Evolutionary conservation across 2,329 filamentous ascomycete genomes (phyloP).

Genomic region (Scedosporium apiospermum): DNA sequence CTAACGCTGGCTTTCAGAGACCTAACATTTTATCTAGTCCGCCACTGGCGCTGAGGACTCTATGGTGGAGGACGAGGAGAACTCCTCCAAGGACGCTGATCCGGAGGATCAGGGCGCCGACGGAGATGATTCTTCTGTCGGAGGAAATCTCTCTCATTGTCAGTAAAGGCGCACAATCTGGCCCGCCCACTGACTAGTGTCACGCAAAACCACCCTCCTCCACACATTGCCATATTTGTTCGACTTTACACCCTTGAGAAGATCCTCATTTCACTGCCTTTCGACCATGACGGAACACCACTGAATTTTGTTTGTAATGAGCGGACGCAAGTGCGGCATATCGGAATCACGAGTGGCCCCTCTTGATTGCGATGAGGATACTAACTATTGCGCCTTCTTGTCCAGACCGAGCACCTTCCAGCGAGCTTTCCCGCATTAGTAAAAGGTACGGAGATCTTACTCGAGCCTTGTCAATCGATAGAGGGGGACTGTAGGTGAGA

Average conservation of each 20-base stretch:
- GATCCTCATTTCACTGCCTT: not conserved
- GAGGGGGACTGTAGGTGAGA: not conserved
- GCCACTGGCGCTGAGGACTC: too few relatives aligned
- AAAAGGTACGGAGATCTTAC: not conserved
- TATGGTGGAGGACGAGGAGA: too few relatives aligned
- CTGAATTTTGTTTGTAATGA: not conserved
- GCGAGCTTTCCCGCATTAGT: not conserved
- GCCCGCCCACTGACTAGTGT: not conserved
- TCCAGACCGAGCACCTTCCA: not conserved
- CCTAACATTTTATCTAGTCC: not conserved
- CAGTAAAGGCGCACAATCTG: not conserved
- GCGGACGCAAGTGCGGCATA: not conserved
- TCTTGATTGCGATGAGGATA: not conserved
- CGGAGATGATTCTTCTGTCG: too few relatives aligned
- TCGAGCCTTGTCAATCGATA: too few relatives aligned
- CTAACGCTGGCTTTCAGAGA: too few relatives aligned
- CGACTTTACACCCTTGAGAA: not conserved
- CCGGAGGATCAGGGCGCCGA: too few relatives aligned
- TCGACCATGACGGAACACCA: not conserved
- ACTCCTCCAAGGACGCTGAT: too few relatives aligned
- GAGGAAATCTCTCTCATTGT: too few relatives aligned
- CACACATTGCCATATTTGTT: too few relatives aligned
- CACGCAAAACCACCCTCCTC: too few relatives aligned
- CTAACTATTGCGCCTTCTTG: not conserved
- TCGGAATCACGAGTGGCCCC: not conserved